Base-by-base conservation (phyloP, 2,329 filamentous ascomycete genomes). In the Nectriaceae sp. region DNA sequence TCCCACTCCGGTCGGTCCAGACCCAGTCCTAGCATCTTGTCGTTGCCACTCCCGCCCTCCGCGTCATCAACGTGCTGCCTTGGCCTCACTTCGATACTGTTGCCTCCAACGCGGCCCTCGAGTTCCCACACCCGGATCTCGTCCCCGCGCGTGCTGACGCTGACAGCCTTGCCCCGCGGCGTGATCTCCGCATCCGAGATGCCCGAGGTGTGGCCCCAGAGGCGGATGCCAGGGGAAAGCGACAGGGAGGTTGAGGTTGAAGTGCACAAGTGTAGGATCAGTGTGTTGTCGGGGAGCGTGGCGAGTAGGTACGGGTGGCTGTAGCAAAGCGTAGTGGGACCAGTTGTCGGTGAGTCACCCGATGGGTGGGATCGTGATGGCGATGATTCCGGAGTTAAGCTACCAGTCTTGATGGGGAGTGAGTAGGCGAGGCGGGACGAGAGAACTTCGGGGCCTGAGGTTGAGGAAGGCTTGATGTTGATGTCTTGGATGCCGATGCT, bases 161-260 rank as follows among this genome's bases (percentile, higher is more conserved):
- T 95, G 4, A 97, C 89, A 0, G 91, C 92, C 68, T 92, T 95
- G 16, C 91, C 91, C 31, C 88, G 83, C 38, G 88, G 83, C 16
- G 89, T 92, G 46, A 96, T 89, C 61, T 95, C 87, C 6, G 89
- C 90, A 24, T 89, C 87, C 41, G 89, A 90, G 26, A 97, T 90
- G 3, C 89, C 89, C 2, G 91, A 95, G 0, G 92, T 96, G 64
- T 96, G 92, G 6, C 92, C 92, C 89, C 90, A 96, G 5, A 97
- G 80, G 21, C 90, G 80, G 54, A 85, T 86, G 1, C 88, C 89
- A 0, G 83, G 73, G 31, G 88, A 87, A 46, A 97, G 85, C 1
- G 80, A 82, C 2, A 96, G 75, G 0, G 76, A 72, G 0, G 82
- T 77, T 2, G 82, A 72, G 3, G 81, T 89, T 0, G 90, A 93